phyloP scores from a whole-genome alignment of 495 filamentous ascomycete species.

The Paragyromitra xinjiangensis region DNA sequence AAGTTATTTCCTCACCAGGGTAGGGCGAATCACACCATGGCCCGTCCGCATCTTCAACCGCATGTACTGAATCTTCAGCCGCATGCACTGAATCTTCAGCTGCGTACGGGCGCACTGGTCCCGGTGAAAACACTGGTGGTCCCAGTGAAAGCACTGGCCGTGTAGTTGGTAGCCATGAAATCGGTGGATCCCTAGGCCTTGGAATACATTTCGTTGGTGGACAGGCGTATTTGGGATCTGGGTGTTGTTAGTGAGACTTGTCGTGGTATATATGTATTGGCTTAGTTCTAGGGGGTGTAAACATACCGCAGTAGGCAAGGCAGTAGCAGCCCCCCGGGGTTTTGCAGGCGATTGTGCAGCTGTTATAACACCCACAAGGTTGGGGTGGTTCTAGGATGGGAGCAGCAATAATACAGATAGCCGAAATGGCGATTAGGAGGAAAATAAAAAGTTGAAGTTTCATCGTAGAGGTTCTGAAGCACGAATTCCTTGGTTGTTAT shows the following conservation, averaged over 20 bases:
- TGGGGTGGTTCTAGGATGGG: not conserved
- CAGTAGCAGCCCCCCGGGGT: constrained; percentile 14
- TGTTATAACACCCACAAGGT: constrained; percentile 19
- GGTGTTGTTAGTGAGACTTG: not conserved
- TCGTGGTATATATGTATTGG: not conserved
- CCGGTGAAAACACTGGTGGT: too few species aligned
- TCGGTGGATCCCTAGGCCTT: not conserved
- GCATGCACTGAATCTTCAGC: too few species aligned
- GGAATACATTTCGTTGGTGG: not conserved
- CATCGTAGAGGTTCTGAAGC: constrained; percentile 5
- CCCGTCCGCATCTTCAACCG: too few species aligned
- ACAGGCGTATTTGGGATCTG: constrained; percentile 25
- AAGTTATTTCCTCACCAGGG: too few species aligned
- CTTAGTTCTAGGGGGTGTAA: not conserved
- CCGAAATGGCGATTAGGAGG: not conserved
- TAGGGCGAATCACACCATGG: too few species aligned
- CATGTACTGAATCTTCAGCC: too few species aligned
- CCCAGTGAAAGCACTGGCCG: too few species aligned
- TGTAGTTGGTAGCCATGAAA: not conserved
- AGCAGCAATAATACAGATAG: not conserved
- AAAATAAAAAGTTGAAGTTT: constrained; percentile 23
- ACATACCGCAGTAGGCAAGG: constrained; percentile 26
- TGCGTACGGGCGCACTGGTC: too few species aligned
- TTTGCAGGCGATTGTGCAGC: constrained; percentile 17
- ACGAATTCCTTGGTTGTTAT: not conserved